Percentiles rank a stretch among this genome's conserved stretches.
Conservation (phyloP, 2,329 filamentous ascomycete genomes). For the Cladophialophora bantiana region DNA sequence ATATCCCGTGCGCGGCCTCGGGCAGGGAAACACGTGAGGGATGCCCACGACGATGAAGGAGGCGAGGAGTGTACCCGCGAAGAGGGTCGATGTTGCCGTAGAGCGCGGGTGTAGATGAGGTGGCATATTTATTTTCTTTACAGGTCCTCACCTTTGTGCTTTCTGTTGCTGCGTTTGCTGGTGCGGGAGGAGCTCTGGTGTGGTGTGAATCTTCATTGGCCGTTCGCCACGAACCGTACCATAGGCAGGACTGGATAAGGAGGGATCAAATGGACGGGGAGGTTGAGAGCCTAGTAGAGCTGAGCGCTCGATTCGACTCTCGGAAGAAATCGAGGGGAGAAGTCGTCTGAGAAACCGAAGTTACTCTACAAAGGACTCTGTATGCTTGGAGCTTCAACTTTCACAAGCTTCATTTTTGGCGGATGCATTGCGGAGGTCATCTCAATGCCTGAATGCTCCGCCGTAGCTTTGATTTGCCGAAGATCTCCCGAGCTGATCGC, state of each 20-base stretch:
- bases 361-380: no score
- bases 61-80: slow-evolving; percentile 87
- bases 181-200: neutral
- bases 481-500: slow-evolving; percentile 4
- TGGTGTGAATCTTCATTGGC: neutral
- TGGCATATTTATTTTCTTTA: slow-evolving; percentile 38
- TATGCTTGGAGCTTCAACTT: neutral
- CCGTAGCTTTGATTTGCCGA: neutral
- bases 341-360: no score
- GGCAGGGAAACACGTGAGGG: slow-evolving; percentile 90
- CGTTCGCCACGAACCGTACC: neutral
- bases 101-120: slow-evolving; percentile 90
- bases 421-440: neutral
- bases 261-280: neutral
- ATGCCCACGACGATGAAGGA: slow-evolving; percentile 92
- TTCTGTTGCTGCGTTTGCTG: neutral
- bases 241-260: no score
- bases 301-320: neutral
- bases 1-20: slow-evolving; percentile 76
- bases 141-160: neutral
- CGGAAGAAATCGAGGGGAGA: neutral
- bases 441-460: neutral
- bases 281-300: no score
- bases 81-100: slow-evolving; percentile 89
- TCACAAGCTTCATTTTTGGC: neutral